These are phyloP conservation scores for Pascua guehoae DNA, from an alignment of 1,284 basidiomycete species.

Conservation along the genomic window DNA sequence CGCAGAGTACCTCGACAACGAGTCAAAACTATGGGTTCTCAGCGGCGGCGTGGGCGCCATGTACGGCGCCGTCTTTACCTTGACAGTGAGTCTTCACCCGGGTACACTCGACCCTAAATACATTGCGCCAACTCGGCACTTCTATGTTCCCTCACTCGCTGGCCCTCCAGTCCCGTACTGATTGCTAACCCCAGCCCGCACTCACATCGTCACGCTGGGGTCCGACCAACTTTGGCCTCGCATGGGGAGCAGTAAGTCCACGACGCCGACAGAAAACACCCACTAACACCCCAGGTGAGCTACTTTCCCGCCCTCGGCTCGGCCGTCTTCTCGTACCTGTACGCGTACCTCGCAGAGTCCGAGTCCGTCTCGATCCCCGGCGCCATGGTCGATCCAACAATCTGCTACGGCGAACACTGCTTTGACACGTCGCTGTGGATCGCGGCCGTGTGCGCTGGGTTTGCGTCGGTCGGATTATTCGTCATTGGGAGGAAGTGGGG, in stretches of 20 bases:
- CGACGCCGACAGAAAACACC: too few species aligned
- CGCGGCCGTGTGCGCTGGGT: conserved; percentile 32
- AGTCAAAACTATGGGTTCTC: conserved; percentile 39
- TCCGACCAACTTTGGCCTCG: conserved; percentile 47
- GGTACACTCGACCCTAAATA: too few species aligned
- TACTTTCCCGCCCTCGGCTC: conserved; percentile 46
- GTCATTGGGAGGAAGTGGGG: conserved; percentile 42
- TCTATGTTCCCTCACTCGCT: too few species aligned
- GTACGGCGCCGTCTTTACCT: conserved; percentile 48
- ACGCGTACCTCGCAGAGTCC: conserved; percentile 7
- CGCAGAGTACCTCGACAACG: conserved; percentile 33
- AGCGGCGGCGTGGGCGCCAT: conserved; percentile 43
- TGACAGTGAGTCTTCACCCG: conserved; percentile 33
- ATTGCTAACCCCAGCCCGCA: conserved; percentile 25
- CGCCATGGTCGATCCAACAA: conserved; percentile 17
- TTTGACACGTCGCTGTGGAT: conserved; percentile 41
- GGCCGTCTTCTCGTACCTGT: conserved; percentile 35
- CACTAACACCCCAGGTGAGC: conserved; percentile 32
- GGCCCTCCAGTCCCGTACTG: too few species aligned
- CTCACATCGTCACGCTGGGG: conserved; percentile 47
- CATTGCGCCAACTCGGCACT: too few species aligned
- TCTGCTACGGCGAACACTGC: conserved; percentile 44
- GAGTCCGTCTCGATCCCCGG: conserved; percentile 30
- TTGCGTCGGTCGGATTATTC: conserved; percentile 31
- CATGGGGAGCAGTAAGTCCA: conserved; percentile 35